A percentile compares a stretch with the other conserved stretches of the same genome.
These are phyloP conservation scores for Lyophyllum semitale DNA, from an alignment of 768 basidiomycete species.

Conservation along the genomic window DNA sequence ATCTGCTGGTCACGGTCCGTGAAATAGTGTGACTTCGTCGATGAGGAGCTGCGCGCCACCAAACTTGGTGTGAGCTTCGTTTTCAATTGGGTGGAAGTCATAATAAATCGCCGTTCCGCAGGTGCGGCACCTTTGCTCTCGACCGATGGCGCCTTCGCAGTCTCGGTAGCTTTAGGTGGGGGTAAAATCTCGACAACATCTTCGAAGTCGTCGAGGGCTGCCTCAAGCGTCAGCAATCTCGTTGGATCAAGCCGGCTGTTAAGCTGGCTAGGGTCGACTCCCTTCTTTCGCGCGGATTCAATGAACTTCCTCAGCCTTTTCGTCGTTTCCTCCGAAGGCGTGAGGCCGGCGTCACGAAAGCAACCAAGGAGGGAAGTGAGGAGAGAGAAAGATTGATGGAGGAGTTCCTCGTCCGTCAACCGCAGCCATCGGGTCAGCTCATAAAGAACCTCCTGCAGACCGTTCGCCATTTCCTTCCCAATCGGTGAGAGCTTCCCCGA, in stretches of 20 bases:
- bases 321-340: conserved; percentile 58
- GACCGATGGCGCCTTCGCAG: conserved; percentile 4
- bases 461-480: conserved; percentile 74
- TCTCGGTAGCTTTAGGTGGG: conserved; percentile 29
- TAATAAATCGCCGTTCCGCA: conserved; percentile 11
- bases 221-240: conserved; percentile 67
- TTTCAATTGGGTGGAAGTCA: conserved; percentile 15
- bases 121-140: conserved; percentile 6
- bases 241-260: conserved; percentile 58
- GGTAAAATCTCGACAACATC: conserved; percentile 65
- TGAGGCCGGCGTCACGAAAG: conserved; percentile 63
- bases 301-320: conserved; percentile 68
- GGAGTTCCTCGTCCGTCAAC: conserved; percentile 87
- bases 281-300: conserved; percentile 54
- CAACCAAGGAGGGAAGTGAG: conserved; percentile 77
- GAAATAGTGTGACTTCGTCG: conserved; percentile 26
- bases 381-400: conserved; percentile 86
- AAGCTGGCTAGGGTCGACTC: conserved; percentile 34
- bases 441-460: conserved; percentile 76
- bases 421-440: conserved; percentile 88
- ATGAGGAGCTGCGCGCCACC: conserved; percentile 4
- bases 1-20: conserved; percentile 32
- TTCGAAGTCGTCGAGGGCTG: conserved; percentile 63
- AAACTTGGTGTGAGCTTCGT: conserved; percentile 6
- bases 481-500: conserved; percentile 53